These are phyloP conservation scores for Wickerhamomyces hampshirensis DNA, from an alignment of 805 yeast species.

Conservation along the genomic window DNA sequence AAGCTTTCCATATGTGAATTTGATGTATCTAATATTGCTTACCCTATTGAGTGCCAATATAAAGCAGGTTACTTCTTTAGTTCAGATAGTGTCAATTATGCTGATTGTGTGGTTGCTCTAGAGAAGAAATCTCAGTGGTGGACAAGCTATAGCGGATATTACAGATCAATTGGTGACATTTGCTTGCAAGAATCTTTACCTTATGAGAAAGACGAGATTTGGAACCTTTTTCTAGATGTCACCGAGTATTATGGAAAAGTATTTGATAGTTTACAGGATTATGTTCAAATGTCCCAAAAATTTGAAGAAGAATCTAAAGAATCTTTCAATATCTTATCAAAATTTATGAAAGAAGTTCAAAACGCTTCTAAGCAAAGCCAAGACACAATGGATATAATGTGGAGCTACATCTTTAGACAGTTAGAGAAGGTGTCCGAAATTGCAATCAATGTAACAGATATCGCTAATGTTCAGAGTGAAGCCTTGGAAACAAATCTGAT, in stretches of 20 bases:
- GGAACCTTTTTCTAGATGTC: constrained; percentile 42
- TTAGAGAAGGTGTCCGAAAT: constrained; percentile 13
- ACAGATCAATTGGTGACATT: constrained; percentile 44
- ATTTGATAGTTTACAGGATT: constrained; percentile 15
- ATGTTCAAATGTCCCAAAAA: constrained; percentile 13
- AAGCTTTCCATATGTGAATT: constrained; percentile 53
- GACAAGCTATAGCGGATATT: constrained; percentile 70
- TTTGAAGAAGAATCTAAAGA: constrained; percentile 16
- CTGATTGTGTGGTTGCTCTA: constrained; percentile 36
- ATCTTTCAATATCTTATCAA: constrained; percentile 8
- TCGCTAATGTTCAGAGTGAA: constrained; percentile 9
- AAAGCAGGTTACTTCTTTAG: constrained; percentile 19
- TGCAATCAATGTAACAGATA: constrained; percentile 13
- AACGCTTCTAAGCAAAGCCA: constrained; percentile 5
- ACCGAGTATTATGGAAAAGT: constrained; percentile 30
- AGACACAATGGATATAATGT: constrained; percentile 10
- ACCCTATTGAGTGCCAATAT: constrained; percentile 24
- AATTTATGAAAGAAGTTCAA: constrained; percentile 14
- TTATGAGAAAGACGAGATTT: constrained; percentile 45
- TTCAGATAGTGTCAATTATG: constrained; percentile 16
- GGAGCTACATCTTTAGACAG: constrained; percentile 10
- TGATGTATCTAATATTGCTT: constrained; percentile 37
- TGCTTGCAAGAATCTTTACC: constrained; percentile 52
- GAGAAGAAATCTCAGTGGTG: constrained; percentile 55
- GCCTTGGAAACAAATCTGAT: constrained; percentile 10